Percentiles rank a stretch among this genome's conserved stretches.
Evolutionary conservation across 2,329 filamentous ascomycete genomes (phyloP).

Genomic region (Fulvia fulva): DNA sequence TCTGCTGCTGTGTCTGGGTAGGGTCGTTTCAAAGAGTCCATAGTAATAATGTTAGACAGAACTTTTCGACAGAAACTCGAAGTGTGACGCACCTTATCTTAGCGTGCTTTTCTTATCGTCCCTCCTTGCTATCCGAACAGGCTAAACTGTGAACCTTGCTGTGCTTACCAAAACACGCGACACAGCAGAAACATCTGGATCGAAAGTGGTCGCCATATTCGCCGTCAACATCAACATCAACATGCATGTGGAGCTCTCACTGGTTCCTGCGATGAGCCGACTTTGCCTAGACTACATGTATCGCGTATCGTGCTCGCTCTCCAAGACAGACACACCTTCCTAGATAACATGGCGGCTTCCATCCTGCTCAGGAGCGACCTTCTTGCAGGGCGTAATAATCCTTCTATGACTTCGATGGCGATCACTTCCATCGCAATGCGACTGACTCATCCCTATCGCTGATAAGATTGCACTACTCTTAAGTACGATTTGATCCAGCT

Average conservation of each 20-base stretch:
- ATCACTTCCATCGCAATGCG: background rate
- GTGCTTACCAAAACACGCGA: background rate
- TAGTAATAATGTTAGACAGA: background rate
- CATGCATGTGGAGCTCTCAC: too few species aligned
- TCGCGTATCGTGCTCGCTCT: too few species aligned
- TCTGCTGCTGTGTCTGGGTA: background rate
- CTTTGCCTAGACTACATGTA: too few species aligned
- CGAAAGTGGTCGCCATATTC: background rate
- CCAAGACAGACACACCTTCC: background rate
- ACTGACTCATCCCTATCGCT: background rate
- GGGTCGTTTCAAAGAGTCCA: slow-evolving; percentile 1
- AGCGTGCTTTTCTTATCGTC: background rate
- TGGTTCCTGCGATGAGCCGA: too few species aligned
- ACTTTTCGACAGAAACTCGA: background rate
- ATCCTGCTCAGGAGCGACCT: background rate
- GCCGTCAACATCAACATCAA: background rate
- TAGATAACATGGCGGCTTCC: background rate
- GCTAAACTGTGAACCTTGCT: background rate
- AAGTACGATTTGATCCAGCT: background rate
- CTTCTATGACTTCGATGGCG: background rate
- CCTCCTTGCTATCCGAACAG: background rate
- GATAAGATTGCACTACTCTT: background rate
- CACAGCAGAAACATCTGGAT: background rate
- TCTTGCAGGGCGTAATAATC: background rate
- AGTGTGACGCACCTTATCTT: background rate